Base-by-base conservation (phyloP, 352 stramenopile species). In the Phytopythium chamaehyphon region DNA sequence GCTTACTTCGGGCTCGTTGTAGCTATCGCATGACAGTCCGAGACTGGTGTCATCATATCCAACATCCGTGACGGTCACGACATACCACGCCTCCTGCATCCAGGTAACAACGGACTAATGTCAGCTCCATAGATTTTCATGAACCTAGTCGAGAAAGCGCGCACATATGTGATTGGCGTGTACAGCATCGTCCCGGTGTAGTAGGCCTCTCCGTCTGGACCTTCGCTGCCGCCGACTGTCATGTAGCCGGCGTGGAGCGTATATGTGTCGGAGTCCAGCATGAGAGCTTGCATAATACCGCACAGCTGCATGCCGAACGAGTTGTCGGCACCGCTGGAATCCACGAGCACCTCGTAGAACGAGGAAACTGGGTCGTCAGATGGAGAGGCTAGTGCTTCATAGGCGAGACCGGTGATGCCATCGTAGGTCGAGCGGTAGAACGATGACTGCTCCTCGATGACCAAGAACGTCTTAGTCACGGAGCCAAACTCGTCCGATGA, bases 371-470 rank as follows among this genome's bases (percentile, higher is more conserved):
- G 67, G 22, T 76, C 56, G 33, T 44, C 52, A 11, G 61, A 64
- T 1, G 83, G 74, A 33, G 78, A 65, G 11, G 71, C 75, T 7
- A 93, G 55, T 0, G 63, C 56, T 10, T 73, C 52, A 56, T 87
- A 93, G 4, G 79, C 83, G 36, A 93, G 55, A 0, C 83, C 83
- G 12, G 83, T 85, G 50, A 93, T 89, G 10, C 83, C 83, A 48
- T 90, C 81, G 51, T 90, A 93, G 19, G 74, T 77, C 12, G 73
- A 64, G 3, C 78, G 73, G 43, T 88, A 86, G 59, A 93, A 93
- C 19, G 76, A 75, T 28, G 84, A 65, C 52, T 93, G 78, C 44
- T 76, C n/a, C 12, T 86, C 63, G 52, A 93, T 92, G 6, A 84
- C 69, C 16, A 90, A 53, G 51, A 93, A 93, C 6, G 72, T 65